Evolutionary conservation across 2,329 filamentous ascomycete species (phyloP).

Genomic region (Metarhizium anisopliae): DNA sequence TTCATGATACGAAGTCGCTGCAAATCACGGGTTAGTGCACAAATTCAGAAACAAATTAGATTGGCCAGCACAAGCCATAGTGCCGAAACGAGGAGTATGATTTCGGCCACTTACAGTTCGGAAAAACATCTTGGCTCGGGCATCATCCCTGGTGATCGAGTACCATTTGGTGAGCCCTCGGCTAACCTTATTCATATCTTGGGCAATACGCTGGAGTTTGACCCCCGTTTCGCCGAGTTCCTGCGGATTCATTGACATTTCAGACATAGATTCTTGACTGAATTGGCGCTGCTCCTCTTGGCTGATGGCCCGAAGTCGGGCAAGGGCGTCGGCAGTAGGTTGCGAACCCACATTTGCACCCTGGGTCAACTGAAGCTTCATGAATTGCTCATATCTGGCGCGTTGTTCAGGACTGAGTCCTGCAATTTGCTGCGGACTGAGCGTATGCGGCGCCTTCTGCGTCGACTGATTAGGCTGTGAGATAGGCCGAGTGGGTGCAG

Average conservation of each 20-base stretch:
- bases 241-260: slow-evolving; percentile 37
- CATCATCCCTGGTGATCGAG: slow-evolving; percentile 36
- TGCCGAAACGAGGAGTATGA: too few species aligned
- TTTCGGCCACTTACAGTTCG: slow-evolving; percentile 35
- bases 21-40: slow-evolving; percentile 20
- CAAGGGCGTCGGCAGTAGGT: slow-evolving; percentile 15
- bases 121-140: slow-evolving; percentile 42
- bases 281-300: slow-evolving; percentile 32
- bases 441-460: slow-evolving; percentile 14
- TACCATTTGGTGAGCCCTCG: slow-evolving; percentile 40
- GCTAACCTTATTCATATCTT: slow-evolving; percentile 35
- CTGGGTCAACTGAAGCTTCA: slow-evolving; percentile 19
- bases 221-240: slow-evolving; percentile 33
- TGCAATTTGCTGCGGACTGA: slow-evolving; percentile 27
- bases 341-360: slow-evolving; percentile 9
- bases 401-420: slow-evolving; percentile 35
- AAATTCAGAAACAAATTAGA: not conserved
- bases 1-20: slow-evolving; percentile 44
- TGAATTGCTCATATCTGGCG: slow-evolving; percentile 31
- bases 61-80: not conserved
- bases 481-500: slow-evolving; percentile 12
- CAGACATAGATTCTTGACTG: slow-evolving; percentile 29
- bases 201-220: slow-evolving; percentile 33
- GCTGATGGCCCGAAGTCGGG: slow-evolving; percentile 25
- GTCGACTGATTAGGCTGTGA: slow-evolving; percentile 16